Evolutionary conservation across 2,329 filamentous ascomycete species (phyloP), one percentile per base, ranked within the genome.

Genomic region (Aspergillus spinulosporus): DNA sequence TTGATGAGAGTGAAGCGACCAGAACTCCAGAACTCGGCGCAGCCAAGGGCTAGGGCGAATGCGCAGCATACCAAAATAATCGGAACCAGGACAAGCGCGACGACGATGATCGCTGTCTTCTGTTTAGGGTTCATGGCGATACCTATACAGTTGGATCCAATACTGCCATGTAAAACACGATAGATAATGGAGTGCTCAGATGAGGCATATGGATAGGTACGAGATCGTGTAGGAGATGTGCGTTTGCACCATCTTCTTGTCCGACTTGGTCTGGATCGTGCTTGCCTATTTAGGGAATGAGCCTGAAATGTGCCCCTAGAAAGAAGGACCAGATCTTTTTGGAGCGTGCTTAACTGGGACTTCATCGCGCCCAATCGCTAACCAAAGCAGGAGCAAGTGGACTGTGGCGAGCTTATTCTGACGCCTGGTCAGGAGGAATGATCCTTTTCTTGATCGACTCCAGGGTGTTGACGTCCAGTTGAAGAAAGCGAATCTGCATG

Each of bases 1-100:
- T 58, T 39, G 64, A 63, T 66, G 34, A 40, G 43, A 36, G 49
- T 42, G 31, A 36, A 52, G 31, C 45, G 52, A 28, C 49, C 14
- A 8, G 49, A 52, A 8, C 56, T 57, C 65, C 72, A 76, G 61
- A 68, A 71, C 39, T 73, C 71, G 5, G 73, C 72, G 56, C 72
- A 76, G 8, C 63, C 65, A 49, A 80, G 60, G 39, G 73, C 67
- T n/a, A 75, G 53, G 52, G 72, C 67, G 37, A 78, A 64, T 37
- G 72, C 62, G 53, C 66, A 65, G 39, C 76, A 70, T 44, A 79
- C 71, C 37, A 80, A 69, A 54, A 74, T 64, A 57, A 81, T 78
- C 40, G 78, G 78, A 53, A 81, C 74, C 46, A 80, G 65, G 56
- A 80, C 70, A 59, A 81, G 68, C 55, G 73, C 73, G 57, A 77